Evolutionary conservation across 257 asterid genomes (phyloP).

Genomic region (Linderniella brevidens): DNA sequence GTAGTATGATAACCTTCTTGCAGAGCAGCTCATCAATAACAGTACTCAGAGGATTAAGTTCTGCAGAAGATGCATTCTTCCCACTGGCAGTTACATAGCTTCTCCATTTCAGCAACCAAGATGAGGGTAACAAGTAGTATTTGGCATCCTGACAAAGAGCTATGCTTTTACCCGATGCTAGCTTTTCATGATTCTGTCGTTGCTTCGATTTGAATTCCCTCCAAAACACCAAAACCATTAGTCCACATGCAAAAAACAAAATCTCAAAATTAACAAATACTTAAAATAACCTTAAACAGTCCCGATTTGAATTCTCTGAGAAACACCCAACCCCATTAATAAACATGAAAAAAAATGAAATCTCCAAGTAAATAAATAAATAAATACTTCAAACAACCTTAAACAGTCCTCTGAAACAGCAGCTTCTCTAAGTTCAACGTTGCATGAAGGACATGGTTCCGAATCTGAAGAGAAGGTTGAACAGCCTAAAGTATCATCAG

Average conservation of each 20-base stretch:
- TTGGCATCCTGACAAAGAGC: conserved; percentile 36
- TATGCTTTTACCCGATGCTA: conserved; percentile 45
- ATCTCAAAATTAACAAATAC: conserved; percentile 11
- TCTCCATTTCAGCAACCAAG: conserved; percentile 84
- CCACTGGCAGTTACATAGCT: conserved; percentile 54
- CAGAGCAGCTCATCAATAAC: conserved; percentile 56
- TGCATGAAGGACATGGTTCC: conserved; percentile 64
- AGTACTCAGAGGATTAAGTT: conserved; percentile 42
- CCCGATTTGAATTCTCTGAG: too few relatives aligned
- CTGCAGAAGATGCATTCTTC: conserved; percentile 41
- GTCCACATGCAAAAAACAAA: conserved; percentile 9
- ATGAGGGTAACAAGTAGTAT: conserved; percentile 65
- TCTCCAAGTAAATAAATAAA: not conserved
- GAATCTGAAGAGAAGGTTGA: conserved; percentile 48
- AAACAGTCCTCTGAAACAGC: conserved; percentile 71
- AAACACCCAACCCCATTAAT: too few relatives aligned
- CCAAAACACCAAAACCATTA: conserved; percentile 27
- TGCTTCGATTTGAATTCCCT: conserved; percentile 84
- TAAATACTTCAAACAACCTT: conserved; percentile 27
- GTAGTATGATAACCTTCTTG: conserved; percentile 33
- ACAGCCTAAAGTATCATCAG: conserved; percentile 56
- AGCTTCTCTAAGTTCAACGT: conserved; percentile 55
- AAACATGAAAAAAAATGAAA: not conserved
- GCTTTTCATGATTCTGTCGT: conserved; percentile 67
- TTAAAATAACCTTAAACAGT: not conserved